Percentiles rank a stretch among this genome's conserved stretches.
Evolutionary conservation across 768 basidiomycete species (phyloP).

Genomic region (Lactarius sp.): DNA sequence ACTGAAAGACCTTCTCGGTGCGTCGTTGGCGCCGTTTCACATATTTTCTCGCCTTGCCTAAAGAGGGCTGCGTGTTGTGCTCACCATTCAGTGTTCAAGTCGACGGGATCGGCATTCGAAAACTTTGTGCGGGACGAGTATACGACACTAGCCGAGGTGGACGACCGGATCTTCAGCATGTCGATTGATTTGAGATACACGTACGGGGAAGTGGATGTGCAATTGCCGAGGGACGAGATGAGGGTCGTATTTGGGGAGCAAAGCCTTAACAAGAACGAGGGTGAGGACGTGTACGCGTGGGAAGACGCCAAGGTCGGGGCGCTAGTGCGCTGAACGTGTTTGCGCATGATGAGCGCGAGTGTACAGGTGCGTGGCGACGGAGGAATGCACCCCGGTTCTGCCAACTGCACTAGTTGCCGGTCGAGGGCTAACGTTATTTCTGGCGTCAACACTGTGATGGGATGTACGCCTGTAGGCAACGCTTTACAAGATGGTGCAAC

Average conservation of each 20-base stretch:
- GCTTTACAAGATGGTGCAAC: slow-evolving; percentile 79
- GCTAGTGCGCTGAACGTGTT: slow-evolving; percentile 70
- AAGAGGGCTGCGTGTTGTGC: no score
- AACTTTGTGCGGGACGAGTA: slow-evolving; percentile 80
- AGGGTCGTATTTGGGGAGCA: slow-evolving; percentile 48
- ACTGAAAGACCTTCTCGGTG: slow-evolving; percentile 76
- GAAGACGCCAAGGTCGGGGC: slow-evolving; percentile 49
- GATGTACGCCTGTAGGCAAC: slow-evolving; percentile 63
- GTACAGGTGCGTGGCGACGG: slow-evolving; percentile 62
- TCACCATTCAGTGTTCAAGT: slow-evolving; percentile 67
- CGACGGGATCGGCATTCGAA: slow-evolving; percentile 80
- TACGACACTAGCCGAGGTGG: slow-evolving; percentile 79
- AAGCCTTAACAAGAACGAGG: slow-evolving; percentile 20
- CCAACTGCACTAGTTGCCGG: not conserved
- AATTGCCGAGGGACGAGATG: slow-evolving; percentile 46
- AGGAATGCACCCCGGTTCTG: not conserved
- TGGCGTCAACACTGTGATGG: no score
- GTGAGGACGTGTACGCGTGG: slow-evolving; percentile 41
- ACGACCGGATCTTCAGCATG: slow-evolving; percentile 89
- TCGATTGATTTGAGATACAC: slow-evolving; percentile 73
- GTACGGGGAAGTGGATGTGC: slow-evolving; percentile 47
- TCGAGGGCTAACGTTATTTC: not conserved
- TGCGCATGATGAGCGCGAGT: slow-evolving; percentile 79
- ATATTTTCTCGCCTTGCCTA: no score
- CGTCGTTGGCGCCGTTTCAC: slow-evolving; percentile 26